Evolutionary conservation across 345 rosid genomes (phyloP).

Genomic region (Geranium rotundifolium): DNA sequence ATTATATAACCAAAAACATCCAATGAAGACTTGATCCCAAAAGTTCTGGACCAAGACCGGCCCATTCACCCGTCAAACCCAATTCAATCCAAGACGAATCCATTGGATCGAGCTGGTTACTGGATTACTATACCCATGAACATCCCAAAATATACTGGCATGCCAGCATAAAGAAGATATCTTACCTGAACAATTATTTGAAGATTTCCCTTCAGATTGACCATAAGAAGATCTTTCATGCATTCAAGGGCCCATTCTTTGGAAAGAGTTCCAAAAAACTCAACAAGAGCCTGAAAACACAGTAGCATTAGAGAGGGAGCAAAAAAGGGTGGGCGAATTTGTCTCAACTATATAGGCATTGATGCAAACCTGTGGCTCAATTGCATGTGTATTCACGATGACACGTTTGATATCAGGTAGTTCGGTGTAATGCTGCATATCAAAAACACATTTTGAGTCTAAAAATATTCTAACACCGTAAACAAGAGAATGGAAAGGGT

Average conservation of each 20-base stretch:
- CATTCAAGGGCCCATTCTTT: constrained; percentile 98
- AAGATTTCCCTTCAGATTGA: constrained; percentile 81
- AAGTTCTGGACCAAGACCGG: neutral
- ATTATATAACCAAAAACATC: neutral
- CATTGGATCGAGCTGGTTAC: no score
- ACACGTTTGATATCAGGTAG: constrained; percentile 93
- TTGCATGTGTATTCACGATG: constrained; percentile 95
- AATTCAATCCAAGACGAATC: no score
- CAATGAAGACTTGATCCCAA: neutral
- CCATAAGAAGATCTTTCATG: constrained; percentile 94
- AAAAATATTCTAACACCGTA: neutral
- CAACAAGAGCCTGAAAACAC: constrained; percentile 44
- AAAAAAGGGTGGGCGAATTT: neutral
- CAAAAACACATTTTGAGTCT: constrained; percentile 3
- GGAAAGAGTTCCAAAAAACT: constrained; percentile 91
- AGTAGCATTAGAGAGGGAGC: neutral
- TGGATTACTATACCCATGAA: neutral
- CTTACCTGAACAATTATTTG: constrained; percentile 81
- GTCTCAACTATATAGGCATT: neutral
- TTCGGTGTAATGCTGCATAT: constrained; percentile 83
- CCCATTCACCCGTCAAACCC: no score
- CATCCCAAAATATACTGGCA: neutral
- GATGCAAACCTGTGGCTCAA: constrained; percentile 75
- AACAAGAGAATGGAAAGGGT: no score
- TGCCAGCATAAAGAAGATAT: neutral